These are phyloP conservation scores for Boletus calvinii DNA, from an alignment of 1,284 basidiomycete genomes.

Conservation along the genomic window DNA sequence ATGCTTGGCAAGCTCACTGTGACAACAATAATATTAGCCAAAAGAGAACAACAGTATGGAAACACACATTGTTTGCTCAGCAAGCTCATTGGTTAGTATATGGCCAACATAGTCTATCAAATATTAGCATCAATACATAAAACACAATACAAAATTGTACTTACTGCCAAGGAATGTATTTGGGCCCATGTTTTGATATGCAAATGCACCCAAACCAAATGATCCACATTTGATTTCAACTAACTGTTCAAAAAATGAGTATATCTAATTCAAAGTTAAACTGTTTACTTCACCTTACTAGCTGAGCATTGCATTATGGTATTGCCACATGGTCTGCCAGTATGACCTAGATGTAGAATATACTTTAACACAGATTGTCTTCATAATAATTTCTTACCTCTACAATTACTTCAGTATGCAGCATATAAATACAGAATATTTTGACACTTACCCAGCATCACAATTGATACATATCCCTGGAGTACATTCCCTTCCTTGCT, in stretches of 20 bases:
- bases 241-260: conserved; percentile 18
- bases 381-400: conserved; percentile 20
- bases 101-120: conserved; percentile 60
- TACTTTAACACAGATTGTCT: background rate
- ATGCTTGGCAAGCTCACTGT: conserved; percentile 32
- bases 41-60: too few species aligned
- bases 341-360: conserved; percentile 15
- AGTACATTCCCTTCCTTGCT: conserved; percentile 23
- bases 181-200: conserved; percentile 37
- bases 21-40: background rate
- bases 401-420: conserved; percentile 3
- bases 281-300: conserved; percentile 13
- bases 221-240: conserved; percentile 42
- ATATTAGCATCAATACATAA: background rate
- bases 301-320: conserved; percentile 25
- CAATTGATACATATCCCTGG: conserved; percentile 30
- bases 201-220: conserved; percentile 55
- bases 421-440: background rate
- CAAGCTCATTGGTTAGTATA: conserved; percentile 43
- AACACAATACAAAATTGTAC: background rate
- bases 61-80: conserved; percentile 22
- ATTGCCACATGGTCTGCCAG: conserved; percentile 20
- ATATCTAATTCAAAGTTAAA: background rate
- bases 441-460: conserved; percentile 26
- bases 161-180: conserved; percentile 51